These are phyloP conservation scores for Erythrophleum fordii DNA, from an alignment of 306 rosid species.

Conservation along the genomic window DNA sequence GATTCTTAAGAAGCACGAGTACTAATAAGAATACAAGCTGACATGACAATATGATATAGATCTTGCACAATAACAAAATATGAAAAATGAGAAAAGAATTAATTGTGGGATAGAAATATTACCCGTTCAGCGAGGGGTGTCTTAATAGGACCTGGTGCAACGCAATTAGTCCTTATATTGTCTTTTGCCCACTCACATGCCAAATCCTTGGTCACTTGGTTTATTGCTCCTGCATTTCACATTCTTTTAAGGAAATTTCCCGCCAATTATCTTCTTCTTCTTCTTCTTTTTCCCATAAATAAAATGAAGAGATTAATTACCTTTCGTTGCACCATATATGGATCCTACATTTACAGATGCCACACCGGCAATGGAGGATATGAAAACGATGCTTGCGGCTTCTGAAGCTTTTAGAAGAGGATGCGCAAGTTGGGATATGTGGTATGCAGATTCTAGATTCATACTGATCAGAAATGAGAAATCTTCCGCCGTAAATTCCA, in stretches of 20 bases:
- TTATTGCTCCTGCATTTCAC: constrained; percentile 55
- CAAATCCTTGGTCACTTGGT: constrained; percentile 49
- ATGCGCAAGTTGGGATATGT: constrained; percentile 12
- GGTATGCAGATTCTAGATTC: constrained; percentile 6
- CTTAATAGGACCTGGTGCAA: constrained; percentile 56
- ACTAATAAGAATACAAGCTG: neutral
- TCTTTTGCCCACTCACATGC: constrained; percentile 77
- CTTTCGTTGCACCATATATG: constrained; percentile 36
- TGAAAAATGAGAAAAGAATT: neutral
- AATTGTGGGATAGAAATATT: neutral
- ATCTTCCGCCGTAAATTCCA: neutral
- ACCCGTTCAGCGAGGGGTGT: constrained; percentile 40
- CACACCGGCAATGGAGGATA: constrained; percentile 20
- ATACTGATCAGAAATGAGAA: neutral
- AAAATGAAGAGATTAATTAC: constrained; percentile 5
- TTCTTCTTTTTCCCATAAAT: neutral
- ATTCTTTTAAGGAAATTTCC: too few species aligned
- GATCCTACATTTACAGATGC: neutral
- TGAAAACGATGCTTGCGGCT: constrained; percentile 22
- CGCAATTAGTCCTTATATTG: constrained; percentile 56
- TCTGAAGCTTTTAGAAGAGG: constrained; percentile 12
- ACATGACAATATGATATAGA: too few species aligned
- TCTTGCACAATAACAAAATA: too few species aligned
- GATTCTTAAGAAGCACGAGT: neutral
- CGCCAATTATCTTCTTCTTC: neutral